These are phyloP conservation scores for Kwoniella bestiolae DNA, from an alignment of 768 basidiomycete species.

Conservation along the genomic window DNA sequence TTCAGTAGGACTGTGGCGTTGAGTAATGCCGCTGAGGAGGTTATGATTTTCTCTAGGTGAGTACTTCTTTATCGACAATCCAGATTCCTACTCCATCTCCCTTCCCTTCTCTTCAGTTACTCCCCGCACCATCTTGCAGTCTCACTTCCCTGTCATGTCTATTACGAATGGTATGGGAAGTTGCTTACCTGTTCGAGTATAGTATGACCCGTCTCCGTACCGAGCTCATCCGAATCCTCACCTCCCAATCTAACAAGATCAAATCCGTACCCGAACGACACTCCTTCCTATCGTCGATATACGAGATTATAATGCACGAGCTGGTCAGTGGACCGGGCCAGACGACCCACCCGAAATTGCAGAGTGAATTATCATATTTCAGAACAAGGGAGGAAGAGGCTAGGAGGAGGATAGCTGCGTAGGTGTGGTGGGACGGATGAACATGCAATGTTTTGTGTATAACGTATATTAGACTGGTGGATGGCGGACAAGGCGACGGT, in stretches of 20 bases:
- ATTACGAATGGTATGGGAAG: no score
- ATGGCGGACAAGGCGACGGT: no score
- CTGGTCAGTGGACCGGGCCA: constrained; percentile 63
- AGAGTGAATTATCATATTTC: constrained; percentile 86
- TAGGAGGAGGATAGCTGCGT: constrained; percentile 57
- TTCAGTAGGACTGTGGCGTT: constrained; percentile 83
- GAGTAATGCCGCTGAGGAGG: constrained; percentile 83
- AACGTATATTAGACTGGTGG: no score
- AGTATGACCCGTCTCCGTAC: constrained; percentile 84
- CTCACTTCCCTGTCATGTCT: no score
- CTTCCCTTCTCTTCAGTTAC: neutral
- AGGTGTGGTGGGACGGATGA: neutral
- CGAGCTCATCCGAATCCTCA: constrained; percentile 77
- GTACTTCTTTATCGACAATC: constrained; percentile 53
- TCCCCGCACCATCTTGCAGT: no score
- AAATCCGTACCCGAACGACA: constrained; percentile 67
- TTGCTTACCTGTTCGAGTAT: no score
- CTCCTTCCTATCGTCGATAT: constrained; percentile 72
- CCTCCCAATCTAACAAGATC: constrained; percentile 71
- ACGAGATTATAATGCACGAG: constrained; percentile 74
- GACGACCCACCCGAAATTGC: constrained; percentile 79
- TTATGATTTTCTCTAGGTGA: constrained; percentile 95
- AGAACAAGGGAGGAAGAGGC: constrained; percentile 82
- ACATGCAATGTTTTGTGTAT: no score
- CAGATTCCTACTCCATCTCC: neutral